phyloP scores from a whole-genome alignment of 2,329 filamentous ascomycete species.

The Fusarium cyanostomum region DNA sequence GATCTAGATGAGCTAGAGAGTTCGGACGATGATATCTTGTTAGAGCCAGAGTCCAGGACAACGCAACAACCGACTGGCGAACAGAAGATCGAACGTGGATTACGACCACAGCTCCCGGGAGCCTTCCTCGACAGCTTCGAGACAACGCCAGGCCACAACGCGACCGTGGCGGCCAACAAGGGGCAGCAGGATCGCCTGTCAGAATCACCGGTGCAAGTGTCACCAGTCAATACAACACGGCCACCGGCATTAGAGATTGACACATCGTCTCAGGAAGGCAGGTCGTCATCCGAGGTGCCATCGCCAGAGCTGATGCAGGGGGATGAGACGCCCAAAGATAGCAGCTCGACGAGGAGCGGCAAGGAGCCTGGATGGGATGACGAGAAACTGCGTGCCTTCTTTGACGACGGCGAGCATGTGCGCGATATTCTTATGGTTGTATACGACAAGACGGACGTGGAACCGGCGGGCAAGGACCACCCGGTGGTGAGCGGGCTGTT shows the following conservation, averaged over 20 bases:
- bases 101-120: constrained; percentile 51
- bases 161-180: constrained; percentile 44
- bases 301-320: constrained; percentile 68
- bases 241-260: constrained; percentile 76
- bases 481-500: constrained; percentile 84
- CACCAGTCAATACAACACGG: constrained; percentile 53
- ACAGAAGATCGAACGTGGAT: constrained; percentile 33
- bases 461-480: constrained; percentile 83
- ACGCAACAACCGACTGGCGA: constrained; percentile 27
- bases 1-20: constrained; percentile 77
- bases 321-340: constrained; percentile 51
- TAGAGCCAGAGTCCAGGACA: constrained; percentile 30
- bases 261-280: constrained; percentile 74
- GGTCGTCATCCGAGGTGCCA: constrained; percentile 70
- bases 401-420: constrained; percentile 89
- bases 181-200: constrained; percentile 60
- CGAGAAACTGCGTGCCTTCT: constrained; percentile 83
- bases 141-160: constrained; percentile 46
- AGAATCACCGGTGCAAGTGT: constrained; percentile 74
- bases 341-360: constrained; percentile 48
- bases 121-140: constrained; percentile 55
- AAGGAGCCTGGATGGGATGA: constrained; percentile 80
- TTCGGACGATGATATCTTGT: constrained; percentile 57
- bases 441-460: constrained; percentile 87
- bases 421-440: constrained; percentile 90